Conservation (phyloP, 345 rosid species). For the Euphorbia pulcherrima region DNA sequence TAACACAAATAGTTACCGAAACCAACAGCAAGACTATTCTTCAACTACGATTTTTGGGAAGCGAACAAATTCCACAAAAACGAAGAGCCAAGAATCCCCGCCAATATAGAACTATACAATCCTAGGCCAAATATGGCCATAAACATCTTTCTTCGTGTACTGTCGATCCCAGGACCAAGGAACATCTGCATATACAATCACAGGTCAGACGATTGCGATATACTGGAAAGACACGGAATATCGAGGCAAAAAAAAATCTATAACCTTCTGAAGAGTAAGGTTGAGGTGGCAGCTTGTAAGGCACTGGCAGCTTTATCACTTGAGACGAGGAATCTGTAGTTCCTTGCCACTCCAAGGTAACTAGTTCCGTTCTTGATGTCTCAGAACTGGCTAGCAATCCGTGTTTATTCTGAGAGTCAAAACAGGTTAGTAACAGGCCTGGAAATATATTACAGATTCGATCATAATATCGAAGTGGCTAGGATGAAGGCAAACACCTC, state of each 20-base stretch:
- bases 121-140: constrained; percentile 83
- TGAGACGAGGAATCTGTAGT: constrained; percentile 32
- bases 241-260: not conserved
- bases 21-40: not conserved
- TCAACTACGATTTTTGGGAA: not conserved
- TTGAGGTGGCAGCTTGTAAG: constrained; percentile 76
- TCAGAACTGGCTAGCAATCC: constrained; percentile 21
- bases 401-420: constrained; percentile 24
- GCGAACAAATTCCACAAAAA: not conserved
- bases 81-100: constrained; percentile 21
- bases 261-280: constrained; percentile 70
- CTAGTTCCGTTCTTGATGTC: constrained; percentile 40
- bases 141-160: constrained; percentile 69
- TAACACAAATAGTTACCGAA: too few species aligned
- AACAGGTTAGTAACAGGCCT: not conserved
- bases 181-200: constrained; percentile 45
- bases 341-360: constrained; percentile 64
- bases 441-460: not conserved
- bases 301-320: constrained; percentile 62
- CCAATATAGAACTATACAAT: constrained; percentile 31
- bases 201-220: not conserved
- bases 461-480: too few species aligned
- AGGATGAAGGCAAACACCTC: constrained; percentile 31
- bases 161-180: constrained; percentile 95
- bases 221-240: not conserved